Base-by-base conservation (phyloP, 495 filamentous ascomycete genomes). In the Hypoxylon subgilvum region DNA sequence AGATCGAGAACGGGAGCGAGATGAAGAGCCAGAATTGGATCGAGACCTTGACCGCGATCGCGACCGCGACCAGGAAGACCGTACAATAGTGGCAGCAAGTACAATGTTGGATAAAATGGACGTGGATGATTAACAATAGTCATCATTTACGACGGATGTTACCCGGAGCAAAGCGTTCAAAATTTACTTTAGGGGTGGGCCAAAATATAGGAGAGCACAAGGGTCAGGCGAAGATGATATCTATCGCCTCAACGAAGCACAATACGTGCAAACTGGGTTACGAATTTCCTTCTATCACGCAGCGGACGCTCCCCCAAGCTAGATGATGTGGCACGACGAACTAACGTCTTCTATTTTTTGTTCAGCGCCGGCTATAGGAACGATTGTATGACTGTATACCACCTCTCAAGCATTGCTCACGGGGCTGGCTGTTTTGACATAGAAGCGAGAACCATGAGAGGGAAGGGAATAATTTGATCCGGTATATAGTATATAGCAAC, bases 21-120 rank as follows among this genome's bases (percentile, higher is more conserved):
- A 54, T 9, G 5, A 21, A 14, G 50, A 54, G 6, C 30, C 21
- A 18, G 31, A 38, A 5, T 7, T 19, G 17, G 45, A 40, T 1
- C 16, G 30, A 18, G 53, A 49, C 13, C 25, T 22, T 12, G 55
- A 58, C 8, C 28, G 40, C 4, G 45, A 54, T 13, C 42, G 46
- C 13, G 58, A 62, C 13, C 44, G 46, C 9, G 56, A 65, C 34
- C 34, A 43, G 43, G 57, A 70, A 44, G 66, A 71, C 27, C 51
- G 64, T 22, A 65, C 63, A 2, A 67, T 67, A 56, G 31, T 67
- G 28, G 69, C 66, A 9, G 69, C 69, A 25, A 68, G 60, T 47
- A 68, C 62, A 6, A 63, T 66, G 52, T 61, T 66, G 47, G 67
- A 67, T 27, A 72, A 70, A 47, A 72, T 72, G 69, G 69, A 72